A percentile compares a stretch with the other conserved stretches of the same genome.
Evolutionary conservation across 78 protist genomes (phyloP).

Genomic region (Diacronema lutheri): DNA sequence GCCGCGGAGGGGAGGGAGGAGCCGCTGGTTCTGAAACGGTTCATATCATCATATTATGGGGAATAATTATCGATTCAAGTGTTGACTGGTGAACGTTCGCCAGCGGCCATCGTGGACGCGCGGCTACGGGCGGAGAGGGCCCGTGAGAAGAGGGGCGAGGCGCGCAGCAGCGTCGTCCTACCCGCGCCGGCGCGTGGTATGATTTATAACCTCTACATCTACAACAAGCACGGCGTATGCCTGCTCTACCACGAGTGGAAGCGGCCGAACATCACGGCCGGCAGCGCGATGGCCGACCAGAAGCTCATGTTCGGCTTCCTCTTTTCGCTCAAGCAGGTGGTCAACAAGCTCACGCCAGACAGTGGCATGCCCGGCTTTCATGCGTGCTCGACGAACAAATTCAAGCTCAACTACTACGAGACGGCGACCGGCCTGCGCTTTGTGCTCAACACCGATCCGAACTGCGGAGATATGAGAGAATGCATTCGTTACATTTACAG

Average conservation of each 20-base stretch:
- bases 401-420: constrained; percentile 64
- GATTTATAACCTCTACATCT: constrained; percentile 14
- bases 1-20: too few relatives aligned
- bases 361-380: constrained; percentile 50
- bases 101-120: too few relatives aligned
- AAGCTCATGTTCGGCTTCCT: constrained; percentile 65
- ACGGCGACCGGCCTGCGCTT: constrained; percentile 58
- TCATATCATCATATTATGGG: too few relatives aligned
- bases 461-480: constrained; percentile 56
- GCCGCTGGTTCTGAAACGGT: too few relatives aligned
- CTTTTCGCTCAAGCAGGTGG: constrained; percentile 45
- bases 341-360: constrained; percentile 36
- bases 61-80: too few relatives aligned
- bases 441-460: constrained; percentile 50
- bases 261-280: not conserved
- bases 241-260: constrained; percentile 59
- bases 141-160: too few relatives aligned
- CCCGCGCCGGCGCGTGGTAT: too few relatives aligned
- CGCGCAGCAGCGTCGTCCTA: too few relatives aligned
- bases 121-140: too few relatives aligned
- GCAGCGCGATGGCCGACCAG: constrained; percentile 47
- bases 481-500: constrained; percentile 47
- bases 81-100: too few relatives aligned
- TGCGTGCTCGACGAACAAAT: constrained; percentile 51
- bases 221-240: constrained; percentile 46